phyloP scores from a whole-genome alignment of 306 rosid species.

The Cucurbita moschata region DNA sequence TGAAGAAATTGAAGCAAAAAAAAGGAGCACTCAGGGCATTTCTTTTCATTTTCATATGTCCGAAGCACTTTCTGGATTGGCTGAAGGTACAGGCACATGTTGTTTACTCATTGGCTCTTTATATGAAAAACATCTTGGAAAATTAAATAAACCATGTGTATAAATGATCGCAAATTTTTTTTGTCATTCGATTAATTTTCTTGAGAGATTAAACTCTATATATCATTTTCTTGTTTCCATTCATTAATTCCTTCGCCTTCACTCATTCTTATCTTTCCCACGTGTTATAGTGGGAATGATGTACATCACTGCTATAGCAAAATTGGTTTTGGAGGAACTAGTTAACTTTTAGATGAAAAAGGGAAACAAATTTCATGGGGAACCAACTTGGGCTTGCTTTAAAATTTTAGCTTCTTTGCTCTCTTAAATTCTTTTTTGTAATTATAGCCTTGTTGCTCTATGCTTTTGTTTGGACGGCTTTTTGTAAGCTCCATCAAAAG shows the following conservation, averaged over 20 bases:
- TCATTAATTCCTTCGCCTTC: neutral
- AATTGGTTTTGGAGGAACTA: neutral
- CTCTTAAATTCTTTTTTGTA: neutral
- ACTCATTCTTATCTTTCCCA: too few species aligned
- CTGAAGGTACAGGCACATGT: conserved; percentile 47
- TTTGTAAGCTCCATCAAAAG: too few species aligned
- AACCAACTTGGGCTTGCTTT: neutral
- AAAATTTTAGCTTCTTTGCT: neutral
- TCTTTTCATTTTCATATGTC: conserved; percentile 79
- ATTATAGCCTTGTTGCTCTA: neutral
- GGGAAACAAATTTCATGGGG: neutral
- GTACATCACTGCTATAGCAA: neutral
- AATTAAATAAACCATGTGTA: neutral
- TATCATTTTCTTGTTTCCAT: neutral
- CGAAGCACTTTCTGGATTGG: conserved; percentile 54
- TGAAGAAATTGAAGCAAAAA: conserved; percentile 78
- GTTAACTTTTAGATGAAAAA: neutral
- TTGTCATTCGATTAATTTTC: neutral
- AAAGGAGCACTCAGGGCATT: conserved; percentile 48
- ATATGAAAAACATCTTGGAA: neutral
- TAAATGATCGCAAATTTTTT: neutral
- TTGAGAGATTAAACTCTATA: neutral
- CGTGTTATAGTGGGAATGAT: neutral
- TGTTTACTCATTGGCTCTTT: neutral
- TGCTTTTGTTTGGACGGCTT: too few species aligned